Percentiles rank a stretch among this genome's conserved stretches.
Evolutionary conservation across 306 rosid species (phyloP).

Genomic region (Rubus idaeus): DNA sequence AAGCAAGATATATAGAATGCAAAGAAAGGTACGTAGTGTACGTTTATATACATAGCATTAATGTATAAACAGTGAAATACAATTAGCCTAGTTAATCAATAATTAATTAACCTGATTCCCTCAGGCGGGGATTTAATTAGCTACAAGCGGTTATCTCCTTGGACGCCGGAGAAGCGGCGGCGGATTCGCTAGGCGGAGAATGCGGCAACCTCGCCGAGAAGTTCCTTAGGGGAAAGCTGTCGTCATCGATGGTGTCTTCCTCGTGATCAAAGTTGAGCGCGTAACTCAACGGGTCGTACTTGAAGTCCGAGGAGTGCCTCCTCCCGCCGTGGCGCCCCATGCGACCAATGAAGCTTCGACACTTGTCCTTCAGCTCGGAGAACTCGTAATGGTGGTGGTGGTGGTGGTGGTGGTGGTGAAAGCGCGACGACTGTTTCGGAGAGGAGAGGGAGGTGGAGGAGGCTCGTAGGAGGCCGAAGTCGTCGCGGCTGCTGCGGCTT

Average conservation of each 20-base stretch:
- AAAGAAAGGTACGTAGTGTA: too few species aligned
- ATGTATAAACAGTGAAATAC: too few species aligned
- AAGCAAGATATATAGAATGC: too few species aligned
- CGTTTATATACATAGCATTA: too few species aligned
- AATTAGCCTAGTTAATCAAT: too few species aligned
- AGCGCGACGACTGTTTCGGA: neutral
- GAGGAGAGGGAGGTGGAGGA: constrained; percentile 24
- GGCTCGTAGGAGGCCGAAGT: constrained; percentile 35
- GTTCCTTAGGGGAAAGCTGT: constrained; percentile 28
- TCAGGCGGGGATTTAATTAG: neutral
- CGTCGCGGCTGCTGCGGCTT: neutral
- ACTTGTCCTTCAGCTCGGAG: constrained; percentile 44
- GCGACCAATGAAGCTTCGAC: constrained; percentile 43
- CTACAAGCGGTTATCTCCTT: constrained; percentile 18
- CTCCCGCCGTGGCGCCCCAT: constrained; percentile 45
- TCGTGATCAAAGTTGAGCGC: constrained; percentile 66
- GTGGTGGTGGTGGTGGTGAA: constrained; percentile 20
- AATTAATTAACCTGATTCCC: neutral
- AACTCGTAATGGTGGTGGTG: constrained; percentile 7
- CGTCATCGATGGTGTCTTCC: constrained; percentile 26
- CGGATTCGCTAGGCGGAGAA: constrained; percentile 14
- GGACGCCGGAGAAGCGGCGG: constrained; percentile 21
- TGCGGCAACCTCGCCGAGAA: constrained; percentile 62
- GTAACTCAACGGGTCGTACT: constrained; percentile 69
- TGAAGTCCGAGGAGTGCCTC: constrained; percentile 69